Conservation (phyloP, 345 rosid genomes). For the Euphorbia peplus region DNA sequence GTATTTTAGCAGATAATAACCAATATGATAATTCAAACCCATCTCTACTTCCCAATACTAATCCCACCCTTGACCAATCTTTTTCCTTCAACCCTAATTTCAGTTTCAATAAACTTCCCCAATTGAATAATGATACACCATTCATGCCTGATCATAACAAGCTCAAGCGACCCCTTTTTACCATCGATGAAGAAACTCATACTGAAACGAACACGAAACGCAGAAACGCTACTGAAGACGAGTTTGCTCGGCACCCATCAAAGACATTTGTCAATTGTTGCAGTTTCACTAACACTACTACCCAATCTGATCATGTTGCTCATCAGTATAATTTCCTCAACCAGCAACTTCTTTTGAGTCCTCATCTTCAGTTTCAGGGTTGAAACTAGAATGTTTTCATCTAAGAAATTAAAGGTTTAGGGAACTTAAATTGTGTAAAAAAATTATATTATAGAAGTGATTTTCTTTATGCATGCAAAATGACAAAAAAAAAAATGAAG, state of each 20-base stretch:
- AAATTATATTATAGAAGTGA: not conserved
- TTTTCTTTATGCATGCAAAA: constrained; percentile 8
- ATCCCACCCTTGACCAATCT: constrained; percentile 23
- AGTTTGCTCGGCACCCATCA: constrained; percentile 23
- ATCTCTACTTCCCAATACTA: constrained; percentile 9
- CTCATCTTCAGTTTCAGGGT: constrained; percentile 54
- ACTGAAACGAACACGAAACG: no score
- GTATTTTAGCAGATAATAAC: constrained; percentile 56
- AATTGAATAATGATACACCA: constrained; percentile 30
- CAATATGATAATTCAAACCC: constrained; percentile 30
- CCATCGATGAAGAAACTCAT: constrained; percentile 34
- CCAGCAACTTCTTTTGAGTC: constrained; percentile 52
- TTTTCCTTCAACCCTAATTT: constrained; percentile 19
- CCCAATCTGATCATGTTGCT: constrained; percentile 32
- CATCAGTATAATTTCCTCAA: constrained; percentile 42
- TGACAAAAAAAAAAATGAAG: constrained; percentile 11
- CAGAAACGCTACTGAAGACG: no score
- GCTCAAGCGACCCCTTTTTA: constrained; percentile 50
- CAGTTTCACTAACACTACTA: constrained; percentile 44
- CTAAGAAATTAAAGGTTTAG: no score
- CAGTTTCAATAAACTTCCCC: constrained; percentile 40
- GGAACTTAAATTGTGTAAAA: constrained; percentile 3
- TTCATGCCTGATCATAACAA: constrained; percentile 25
- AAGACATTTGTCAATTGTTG: constrained; percentile 46
- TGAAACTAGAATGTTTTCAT: constrained; percentile 21